Conservation (phyloP, 2,329 filamentous ascomycete genomes). For the Paradendryphiella salina region DNA sequence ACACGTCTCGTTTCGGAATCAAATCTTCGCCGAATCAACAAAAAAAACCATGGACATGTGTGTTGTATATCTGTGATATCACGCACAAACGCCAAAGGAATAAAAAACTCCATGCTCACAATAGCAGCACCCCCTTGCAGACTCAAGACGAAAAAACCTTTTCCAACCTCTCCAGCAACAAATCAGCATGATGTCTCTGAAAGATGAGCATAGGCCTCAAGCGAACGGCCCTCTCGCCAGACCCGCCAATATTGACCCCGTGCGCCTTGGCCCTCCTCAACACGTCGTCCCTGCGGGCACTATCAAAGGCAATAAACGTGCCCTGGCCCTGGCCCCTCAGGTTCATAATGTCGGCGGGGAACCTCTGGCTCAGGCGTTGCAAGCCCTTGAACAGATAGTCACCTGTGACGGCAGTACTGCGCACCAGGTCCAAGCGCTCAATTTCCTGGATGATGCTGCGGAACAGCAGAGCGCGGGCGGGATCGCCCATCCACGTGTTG, state of each 20-base stretch:
- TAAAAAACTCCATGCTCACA: constrained; percentile 1
- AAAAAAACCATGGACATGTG: too few species aligned
- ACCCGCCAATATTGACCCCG: constrained; percentile 86
- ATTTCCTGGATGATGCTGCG: constrained; percentile 83
- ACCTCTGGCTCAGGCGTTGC: constrained; percentile 67
- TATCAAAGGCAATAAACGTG: constrained; percentile 93
- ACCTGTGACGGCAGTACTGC: constrained; percentile 75
- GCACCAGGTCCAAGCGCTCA: constrained; percentile 73
- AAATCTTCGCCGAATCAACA: too few species aligned
- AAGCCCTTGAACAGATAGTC: constrained; percentile 76
- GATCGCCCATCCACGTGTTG: constrained; percentile 98
- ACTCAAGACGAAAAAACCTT: constrained; percentile 62
- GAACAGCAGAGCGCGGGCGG: constrained; percentile 81
- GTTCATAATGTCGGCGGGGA: constrained; percentile 78
- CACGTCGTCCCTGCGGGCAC: constrained; percentile 76
- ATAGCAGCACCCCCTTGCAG: not conserved
- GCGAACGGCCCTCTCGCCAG: constrained; percentile 73
- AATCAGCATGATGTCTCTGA: constrained; percentile 87
- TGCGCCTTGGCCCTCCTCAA: constrained; percentile 75
- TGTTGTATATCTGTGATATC: too few species aligned
- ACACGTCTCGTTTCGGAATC: too few species aligned
- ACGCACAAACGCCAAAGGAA: too few species aligned
- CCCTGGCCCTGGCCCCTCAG: constrained; percentile 84
- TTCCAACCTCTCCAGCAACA: constrained; percentile 77
- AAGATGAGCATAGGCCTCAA: constrained; percentile 90